Base-by-base conservation (phyloP, 371 early-diverging fungal species). In the Fennellomyces sp. region DNA sequence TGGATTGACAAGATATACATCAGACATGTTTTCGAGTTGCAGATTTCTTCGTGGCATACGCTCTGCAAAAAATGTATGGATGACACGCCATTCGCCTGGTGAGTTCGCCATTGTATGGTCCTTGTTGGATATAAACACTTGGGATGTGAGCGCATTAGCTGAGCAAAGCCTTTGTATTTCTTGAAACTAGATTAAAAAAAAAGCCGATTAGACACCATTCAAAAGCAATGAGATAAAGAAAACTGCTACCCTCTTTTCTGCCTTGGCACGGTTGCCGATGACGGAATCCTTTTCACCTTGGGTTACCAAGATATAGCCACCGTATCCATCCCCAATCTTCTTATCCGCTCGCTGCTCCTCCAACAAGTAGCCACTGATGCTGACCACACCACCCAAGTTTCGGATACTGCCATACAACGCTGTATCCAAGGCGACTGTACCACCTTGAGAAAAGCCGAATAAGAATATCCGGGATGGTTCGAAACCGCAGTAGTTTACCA, bases 381-480 rank as follows among this genome's bases (percentile, higher is more conserved):
- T 81, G 1, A 86, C 66, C 1, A 82, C 83, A 31, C 79, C 84
- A 15, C 79, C 73, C 36, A 86, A 38, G 52, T 73, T 65, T 35
- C 69, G 55, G 0, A 70, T 31, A 8, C 65, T 69, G 21, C 85
- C 85, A 61, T 86, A 78, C 5, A 85, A 68, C 0, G 76, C 86
- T 11, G 82, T 19, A 64, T 90, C 89, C 54, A 92, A 57, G 17
- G 89, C 90, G 12, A 85, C 79, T 1, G 81, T 74, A 0, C 82
- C 92, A 39, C 92, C 92, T 53, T 92, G 90, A 1, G 88, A 85
- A 66, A 92, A 92, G 0, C 92, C 92, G 66, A 92, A 84, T 4
- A 91, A 55, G 35, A 84, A 80, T 41, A 90, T 83, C 13, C 76
- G 67, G 25, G 75, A 66, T 2, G 78, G 63, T 11, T 68, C 63